A percentile compares a stretch with the other conserved stretches of the same genome.
These are phyloP conservation scores for Vitis rotundifolia DNA, from an alignment of 164 flowering plant genomes.

Conservation along the genomic window DNA sequence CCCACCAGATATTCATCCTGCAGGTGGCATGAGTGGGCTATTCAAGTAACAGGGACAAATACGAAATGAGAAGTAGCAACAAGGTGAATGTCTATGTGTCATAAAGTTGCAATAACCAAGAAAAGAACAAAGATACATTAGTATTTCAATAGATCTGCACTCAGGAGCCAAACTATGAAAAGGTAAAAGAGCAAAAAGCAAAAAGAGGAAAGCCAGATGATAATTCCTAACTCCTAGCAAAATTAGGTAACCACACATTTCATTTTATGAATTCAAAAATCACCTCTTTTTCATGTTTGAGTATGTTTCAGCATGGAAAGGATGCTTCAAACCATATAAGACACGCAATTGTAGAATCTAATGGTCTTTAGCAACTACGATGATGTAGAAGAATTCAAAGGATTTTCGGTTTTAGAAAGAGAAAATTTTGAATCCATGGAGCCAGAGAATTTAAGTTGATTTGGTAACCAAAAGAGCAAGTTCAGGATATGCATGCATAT, in stretches of 20 bases:
- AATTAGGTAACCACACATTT: background rate
- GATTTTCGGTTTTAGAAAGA: background rate
- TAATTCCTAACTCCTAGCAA: background rate
- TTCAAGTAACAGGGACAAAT: background rate
- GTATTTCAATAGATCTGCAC: background rate
- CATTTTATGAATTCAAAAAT: background rate
- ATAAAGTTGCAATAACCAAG: background rate
- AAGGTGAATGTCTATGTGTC: background rate
- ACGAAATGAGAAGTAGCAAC: background rate
- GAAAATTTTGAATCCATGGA: background rate
- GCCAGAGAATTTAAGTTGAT: background rate
- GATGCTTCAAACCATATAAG: background rate
- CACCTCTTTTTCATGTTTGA: background rate
- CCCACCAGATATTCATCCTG: background rate
- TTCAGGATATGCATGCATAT: background rate
- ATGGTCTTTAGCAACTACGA: background rate
- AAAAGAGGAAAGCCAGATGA: background rate
- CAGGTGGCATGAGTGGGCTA: background rate
- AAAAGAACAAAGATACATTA: background rate
- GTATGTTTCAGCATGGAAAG: background rate
- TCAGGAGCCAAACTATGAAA: background rate
- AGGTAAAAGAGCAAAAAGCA: background rate
- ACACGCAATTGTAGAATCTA: background rate
- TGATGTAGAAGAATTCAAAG: background rate
- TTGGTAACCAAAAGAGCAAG: background rate